Conservation (phyloP, 1,284 basidiomycete genomes). For the Vanrija humicola region DNA sequence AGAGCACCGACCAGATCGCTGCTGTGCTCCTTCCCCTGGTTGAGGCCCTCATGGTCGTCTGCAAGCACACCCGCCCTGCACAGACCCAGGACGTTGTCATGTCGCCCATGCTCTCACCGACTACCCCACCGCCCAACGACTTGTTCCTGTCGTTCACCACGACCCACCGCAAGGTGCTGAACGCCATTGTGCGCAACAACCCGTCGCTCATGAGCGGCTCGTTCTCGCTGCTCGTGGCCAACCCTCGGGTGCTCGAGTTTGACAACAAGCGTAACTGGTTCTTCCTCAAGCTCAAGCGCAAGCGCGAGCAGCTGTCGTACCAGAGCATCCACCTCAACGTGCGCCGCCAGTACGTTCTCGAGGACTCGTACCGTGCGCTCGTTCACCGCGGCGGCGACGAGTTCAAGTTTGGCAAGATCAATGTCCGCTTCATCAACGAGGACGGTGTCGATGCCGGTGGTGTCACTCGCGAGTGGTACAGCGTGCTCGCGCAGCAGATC, state of each 20-base stretch:
- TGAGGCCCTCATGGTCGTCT: slow-evolving; percentile 95
- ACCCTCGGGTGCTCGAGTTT: slow-evolving; percentile 95
- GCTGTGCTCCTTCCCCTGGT: slow-evolving; percentile 87
- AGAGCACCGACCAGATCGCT: slow-evolving; percentile 78
- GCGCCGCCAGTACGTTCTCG: slow-evolving; percentile 87
- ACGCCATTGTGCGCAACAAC: slow-evolving; percentile 96
- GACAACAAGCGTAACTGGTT: slow-evolving; percentile 99
- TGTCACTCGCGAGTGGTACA: slow-evolving; percentile 98
- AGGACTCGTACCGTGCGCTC: slow-evolving; percentile 92
- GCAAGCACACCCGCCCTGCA: slow-evolving; percentile 63
- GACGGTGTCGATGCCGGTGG: slow-evolving; percentile 98
- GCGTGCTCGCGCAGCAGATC: slow-evolving; percentile 95
- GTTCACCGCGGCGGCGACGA: slow-evolving; percentile 89
- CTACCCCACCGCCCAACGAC: slow-evolving; percentile 63
- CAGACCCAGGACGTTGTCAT: slow-evolving; percentile 31
- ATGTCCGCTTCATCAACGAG: slow-evolving; percentile 93
- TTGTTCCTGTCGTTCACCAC: slow-evolving; percentile 93
- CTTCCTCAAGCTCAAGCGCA: slow-evolving; percentile 89
- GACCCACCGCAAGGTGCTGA: slow-evolving; percentile 87
- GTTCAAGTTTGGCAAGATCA: slow-evolving; percentile 97
- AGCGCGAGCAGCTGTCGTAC: slow-evolving; percentile 66
- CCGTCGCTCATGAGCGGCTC: slow-evolving; percentile 97
- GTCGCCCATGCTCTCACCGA: slow-evolving; percentile 55
- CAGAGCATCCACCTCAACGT: slow-evolving; percentile 86
- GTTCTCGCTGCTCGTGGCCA: slow-evolving; percentile 92